Percentiles rank a stretch among this genome's conserved stretches.
phyloP scores from a whole-genome alignment of 345 rosid genomes.

The Euphorbia peplus region DNA sequence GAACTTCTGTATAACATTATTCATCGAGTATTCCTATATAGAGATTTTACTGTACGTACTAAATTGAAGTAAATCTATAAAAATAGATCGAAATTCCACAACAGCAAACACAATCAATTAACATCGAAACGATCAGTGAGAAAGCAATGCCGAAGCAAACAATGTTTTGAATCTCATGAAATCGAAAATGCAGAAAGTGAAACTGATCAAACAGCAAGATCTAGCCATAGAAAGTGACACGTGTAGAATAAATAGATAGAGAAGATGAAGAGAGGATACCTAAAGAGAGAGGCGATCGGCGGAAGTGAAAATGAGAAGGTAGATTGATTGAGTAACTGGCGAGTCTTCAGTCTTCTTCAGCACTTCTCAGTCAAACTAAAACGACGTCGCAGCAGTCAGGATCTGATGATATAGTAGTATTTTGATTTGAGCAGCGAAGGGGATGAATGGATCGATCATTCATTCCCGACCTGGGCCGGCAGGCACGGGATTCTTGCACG shows the following conservation, averaged over 20 bases:
- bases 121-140: background rate
- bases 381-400: slow-evolving; percentile 43
- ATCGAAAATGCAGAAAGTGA: background rate
- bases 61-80: background rate
- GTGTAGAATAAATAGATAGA: background rate
- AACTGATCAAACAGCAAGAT: slow-evolving; percentile 20
- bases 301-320: too few species aligned
- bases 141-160: slow-evolving; percentile 2
- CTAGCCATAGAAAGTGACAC: slow-evolving; percentile 13
- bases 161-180: slow-evolving; percentile 23
- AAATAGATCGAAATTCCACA: background rate
- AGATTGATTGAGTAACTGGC: slow-evolving; percentile 18
- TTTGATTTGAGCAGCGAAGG: background rate
- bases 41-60: too few species aligned
- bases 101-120: background rate
- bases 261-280: slow-evolving; percentile 10
- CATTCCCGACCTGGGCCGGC: slow-evolving; percentile 49
- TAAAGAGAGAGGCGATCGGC: background rate
- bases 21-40: too few species aligned
- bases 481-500: slow-evolving; percentile 38
- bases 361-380: slow-evolving; percentile 10
- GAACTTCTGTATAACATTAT: too few species aligned
- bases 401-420: too few species aligned
- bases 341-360: slow-evolving; percentile 20
- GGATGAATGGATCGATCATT: too few species aligned